These are phyloP conservation scores for Mycena crocata DNA, from an alignment of 768 basidiomycete genomes.

Conservation along the genomic window DNA sequence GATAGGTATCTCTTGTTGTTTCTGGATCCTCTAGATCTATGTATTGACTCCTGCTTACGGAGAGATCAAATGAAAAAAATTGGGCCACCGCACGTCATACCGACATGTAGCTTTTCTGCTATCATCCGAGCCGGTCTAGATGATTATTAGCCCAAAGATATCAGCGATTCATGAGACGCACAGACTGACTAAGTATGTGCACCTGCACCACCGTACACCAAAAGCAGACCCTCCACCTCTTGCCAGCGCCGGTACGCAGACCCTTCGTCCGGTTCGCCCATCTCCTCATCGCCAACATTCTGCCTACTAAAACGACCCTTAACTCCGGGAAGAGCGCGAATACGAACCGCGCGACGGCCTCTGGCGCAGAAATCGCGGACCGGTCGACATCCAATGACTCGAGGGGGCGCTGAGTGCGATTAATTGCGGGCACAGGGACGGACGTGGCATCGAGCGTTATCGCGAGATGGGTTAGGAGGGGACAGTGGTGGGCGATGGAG, in stretches of 20 bases:
- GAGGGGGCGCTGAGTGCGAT: not conserved
- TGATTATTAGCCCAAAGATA: too few species aligned
- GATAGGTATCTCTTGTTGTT: too few species aligned
- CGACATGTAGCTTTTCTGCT: too few species aligned
- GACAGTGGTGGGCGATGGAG: conserved; percentile 3
- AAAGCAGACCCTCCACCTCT: conserved; percentile 10
- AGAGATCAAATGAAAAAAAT: too few species aligned
- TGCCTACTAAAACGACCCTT: conserved; percentile 1
- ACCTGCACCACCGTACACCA: too few species aligned
- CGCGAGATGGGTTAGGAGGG: not conserved
- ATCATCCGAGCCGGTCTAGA: too few species aligned
- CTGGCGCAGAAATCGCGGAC: conserved; percentile 8
- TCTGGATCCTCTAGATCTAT: too few species aligned
- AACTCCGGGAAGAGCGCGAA: conserved; percentile 1
- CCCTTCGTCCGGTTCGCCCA: not conserved
- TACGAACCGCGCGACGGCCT: conserved; percentile 4
- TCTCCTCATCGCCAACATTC: conserved; percentile 1
- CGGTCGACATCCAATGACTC: not conserved
- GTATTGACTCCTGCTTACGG: too few species aligned
- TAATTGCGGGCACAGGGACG: not conserved
- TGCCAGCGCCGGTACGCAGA: conserved; percentile 2
- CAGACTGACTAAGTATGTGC: too few species aligned
- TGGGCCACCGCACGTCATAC: too few species aligned
- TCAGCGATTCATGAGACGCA: too few species aligned
- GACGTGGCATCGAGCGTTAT: conserved; percentile 7